Conservation (phyloP, 345 rosid genomes). For the Trapa incisa region DNA sequence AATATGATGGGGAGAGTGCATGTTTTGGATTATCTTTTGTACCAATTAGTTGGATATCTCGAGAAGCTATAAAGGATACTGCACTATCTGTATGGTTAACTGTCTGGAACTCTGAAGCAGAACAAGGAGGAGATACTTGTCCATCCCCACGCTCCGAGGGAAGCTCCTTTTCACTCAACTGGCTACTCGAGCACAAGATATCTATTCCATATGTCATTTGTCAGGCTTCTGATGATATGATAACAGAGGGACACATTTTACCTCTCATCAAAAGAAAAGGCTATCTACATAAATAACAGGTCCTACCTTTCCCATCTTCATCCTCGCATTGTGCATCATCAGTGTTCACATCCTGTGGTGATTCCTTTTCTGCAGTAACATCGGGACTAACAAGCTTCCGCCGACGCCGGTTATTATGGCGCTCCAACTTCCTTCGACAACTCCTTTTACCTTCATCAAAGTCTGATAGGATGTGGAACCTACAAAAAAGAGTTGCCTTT, state of each 20-base stretch:
- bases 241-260: background rate
- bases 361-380: conserved; percentile 24
- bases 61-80: conserved; percentile 38
- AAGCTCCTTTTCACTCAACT: conserved; percentile 45
- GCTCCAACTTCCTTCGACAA: conserved; percentile 89
- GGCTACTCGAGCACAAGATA: conserved; percentile 33
- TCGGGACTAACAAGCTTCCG: conserved; percentile 48
- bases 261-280: background rate
- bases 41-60: conserved; percentile 36
- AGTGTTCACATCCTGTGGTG: conserved; percentile 20
- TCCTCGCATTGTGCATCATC: conserved; percentile 36
- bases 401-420: conserved; percentile 69
- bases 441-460: conserved; percentile 93
- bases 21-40: conserved; percentile 43
- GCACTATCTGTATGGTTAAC: conserved; percentile 38
- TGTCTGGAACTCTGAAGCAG: conserved; percentile 40
- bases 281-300: background rate
- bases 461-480: conserved; percentile 75
- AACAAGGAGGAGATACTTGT: conserved; percentile 25
- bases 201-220: conserved; percentile 17
- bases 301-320: conserved; percentile 57
- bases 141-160: conserved; percentile 48
- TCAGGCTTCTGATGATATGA: background rate
- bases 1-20: conserved; percentile 45
- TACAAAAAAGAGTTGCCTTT: conserved; percentile 14